Conservation (phyloP, 345 rosid genomes). For the Punica granatum region DNA sequence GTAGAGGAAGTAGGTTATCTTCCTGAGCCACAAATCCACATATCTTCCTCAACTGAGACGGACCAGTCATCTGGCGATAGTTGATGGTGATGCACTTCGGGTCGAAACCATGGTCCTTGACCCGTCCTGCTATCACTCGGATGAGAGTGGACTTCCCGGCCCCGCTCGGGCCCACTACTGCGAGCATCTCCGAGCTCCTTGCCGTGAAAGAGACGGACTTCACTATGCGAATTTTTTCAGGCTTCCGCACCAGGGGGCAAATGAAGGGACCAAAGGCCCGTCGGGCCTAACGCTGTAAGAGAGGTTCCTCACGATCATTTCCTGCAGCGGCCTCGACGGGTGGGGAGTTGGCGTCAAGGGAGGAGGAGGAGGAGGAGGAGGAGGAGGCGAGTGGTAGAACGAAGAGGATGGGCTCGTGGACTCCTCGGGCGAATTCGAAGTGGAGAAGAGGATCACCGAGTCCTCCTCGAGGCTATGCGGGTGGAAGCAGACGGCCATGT, state of each 20-base stretch:
- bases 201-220: conserved; percentile 66
- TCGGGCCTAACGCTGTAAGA: conserved; percentile 43
- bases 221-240: conserved; percentile 41
- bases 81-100: conserved; percentile 41
- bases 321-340: neutral
- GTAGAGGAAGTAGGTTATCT: conserved; percentile 67
- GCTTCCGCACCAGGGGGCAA: conserved; percentile 19
- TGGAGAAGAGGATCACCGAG: conserved; percentile 53
- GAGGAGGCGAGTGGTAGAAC: conserved; percentile 35
- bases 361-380: conserved; percentile 3
- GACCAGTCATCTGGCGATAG: conserved; percentile 21
- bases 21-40: conserved; percentile 91
- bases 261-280: conserved; percentile 17
- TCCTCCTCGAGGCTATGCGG: conserved; percentile 46
- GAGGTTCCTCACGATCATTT: conserved; percentile 43
- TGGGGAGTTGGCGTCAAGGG: neutral
- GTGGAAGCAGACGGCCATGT: conserved; percentile 47
- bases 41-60: conserved; percentile 43
- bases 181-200: conserved; percentile 54
- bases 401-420: conserved; percentile 62
- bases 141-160: conserved; percentile 83
- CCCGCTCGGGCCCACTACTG: conserved; percentile 80
- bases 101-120: conserved; percentile 40
- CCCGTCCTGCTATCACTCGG: conserved; percentile 64
- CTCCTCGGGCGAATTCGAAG: conserved; percentile 50